phyloP scores from a whole-genome alignment of 2,329 filamentous ascomycete genomes.

The Penicillium janthinellum region DNA sequence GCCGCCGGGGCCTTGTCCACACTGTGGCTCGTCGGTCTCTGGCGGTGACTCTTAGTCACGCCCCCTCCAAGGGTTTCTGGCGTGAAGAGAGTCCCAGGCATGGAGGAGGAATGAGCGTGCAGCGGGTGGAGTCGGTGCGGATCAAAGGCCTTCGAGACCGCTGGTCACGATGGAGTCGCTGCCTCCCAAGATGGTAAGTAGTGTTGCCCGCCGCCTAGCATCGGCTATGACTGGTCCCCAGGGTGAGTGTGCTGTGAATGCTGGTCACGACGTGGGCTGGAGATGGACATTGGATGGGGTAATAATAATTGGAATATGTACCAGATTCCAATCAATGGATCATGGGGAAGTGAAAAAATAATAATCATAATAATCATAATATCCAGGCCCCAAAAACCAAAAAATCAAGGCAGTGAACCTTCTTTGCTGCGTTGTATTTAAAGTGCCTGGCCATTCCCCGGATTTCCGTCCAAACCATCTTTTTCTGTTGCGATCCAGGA shows the following conservation, averaged over 20 bases:
- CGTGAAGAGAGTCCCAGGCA: not conserved
- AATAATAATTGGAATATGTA: not conserved
- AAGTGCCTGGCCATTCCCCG: conserved; percentile 23
- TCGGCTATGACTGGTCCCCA: conserved; percentile 24
- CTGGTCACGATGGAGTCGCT: conserved; percentile 12
- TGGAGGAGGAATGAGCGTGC: conserved; percentile 19
- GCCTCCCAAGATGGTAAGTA: not conserved
- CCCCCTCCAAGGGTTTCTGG: not conserved
- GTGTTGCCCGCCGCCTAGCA: conserved; percentile 23
- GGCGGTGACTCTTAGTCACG: conserved; percentile 24
- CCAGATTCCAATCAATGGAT: not conserved
- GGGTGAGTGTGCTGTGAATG: not conserved
- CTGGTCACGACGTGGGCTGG: conserved; percentile 1
- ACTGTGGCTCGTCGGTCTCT: not conserved
- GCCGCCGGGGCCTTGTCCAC: conserved; percentile 9
- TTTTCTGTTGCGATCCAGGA: not conserved
- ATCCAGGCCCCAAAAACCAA: not conserved
- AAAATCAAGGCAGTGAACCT: conserved; percentile 1
- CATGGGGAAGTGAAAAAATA: not conserved
- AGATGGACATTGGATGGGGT: not conserved
- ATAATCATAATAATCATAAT: not conserved
- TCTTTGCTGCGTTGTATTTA: conserved; percentile 15
- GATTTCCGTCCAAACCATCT: conserved; percentile 16
- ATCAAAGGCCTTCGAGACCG: conserved; percentile 25
- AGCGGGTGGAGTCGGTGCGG: conserved; percentile 14